phyloP scores from a whole-genome alignment of 441 rosid species.

The Aleurites moluccanus region DNA sequence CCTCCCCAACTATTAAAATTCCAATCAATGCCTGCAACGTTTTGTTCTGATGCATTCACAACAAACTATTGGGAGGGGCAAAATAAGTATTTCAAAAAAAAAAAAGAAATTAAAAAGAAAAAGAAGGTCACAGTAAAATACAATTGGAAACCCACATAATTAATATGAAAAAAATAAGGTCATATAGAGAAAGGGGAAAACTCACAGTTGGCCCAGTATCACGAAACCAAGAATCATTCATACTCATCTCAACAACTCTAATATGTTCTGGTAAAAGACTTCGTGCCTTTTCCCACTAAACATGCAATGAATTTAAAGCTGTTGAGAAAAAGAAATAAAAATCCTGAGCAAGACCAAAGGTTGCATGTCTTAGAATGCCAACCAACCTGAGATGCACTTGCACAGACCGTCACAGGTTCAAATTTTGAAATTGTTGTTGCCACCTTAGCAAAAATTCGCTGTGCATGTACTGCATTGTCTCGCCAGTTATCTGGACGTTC shows the following conservation, averaged over 20 bases:
- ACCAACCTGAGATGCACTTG: conserved; percentile 73
- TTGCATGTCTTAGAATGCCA: conserved; percentile 7
- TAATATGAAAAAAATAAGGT: conserved; percentile 7
- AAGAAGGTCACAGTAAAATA: not conserved
- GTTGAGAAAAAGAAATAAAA: conserved; percentile 5
- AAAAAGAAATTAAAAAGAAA: not conserved
- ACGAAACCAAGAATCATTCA: conserved; percentile 95
- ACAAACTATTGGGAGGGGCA: conserved; percentile 49
- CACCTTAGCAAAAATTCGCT: conserved; percentile 55
- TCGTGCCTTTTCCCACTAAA: conserved; percentile 84
- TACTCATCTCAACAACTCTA: conserved; percentile 87
- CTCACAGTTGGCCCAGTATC: conserved; percentile 95
- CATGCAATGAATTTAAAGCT: conserved; percentile 20
- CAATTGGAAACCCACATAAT: not conserved
- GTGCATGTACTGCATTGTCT: conserved; percentile 59
- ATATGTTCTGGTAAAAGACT: conserved; percentile 63
- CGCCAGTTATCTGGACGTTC: conserved; percentile 97
- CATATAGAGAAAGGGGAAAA: conserved; percentile 5
- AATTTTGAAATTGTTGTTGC: conserved; percentile 77
- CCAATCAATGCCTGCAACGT: conserved; percentile 89
- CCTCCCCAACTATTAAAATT: conserved; percentile 92
- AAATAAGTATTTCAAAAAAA: not conserved
- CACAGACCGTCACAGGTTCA: conserved; percentile 85
- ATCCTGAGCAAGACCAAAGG: not conserved
- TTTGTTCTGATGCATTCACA: conserved; percentile 39